phyloP scores from a whole-genome alignment of 202 grass and related monocot species.

The Brachypodium distachyon region DNA sequence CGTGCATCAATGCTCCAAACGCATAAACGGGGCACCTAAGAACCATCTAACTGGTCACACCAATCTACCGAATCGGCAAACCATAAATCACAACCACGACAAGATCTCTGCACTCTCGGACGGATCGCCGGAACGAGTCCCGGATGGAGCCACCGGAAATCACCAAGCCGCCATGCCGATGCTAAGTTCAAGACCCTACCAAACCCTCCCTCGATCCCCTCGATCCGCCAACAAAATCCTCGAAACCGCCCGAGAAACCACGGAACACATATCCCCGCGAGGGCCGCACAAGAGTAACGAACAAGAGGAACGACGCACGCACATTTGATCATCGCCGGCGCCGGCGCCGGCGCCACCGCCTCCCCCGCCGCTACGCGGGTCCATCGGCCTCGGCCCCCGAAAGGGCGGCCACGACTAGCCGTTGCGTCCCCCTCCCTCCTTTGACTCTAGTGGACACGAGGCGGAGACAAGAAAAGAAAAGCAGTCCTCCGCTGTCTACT shows the following conservation, averaged over 20 bases:
- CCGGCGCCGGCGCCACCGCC: neutral
- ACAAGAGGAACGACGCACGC: neutral
- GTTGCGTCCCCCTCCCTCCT: neutral
- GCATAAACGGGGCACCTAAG: neutral
- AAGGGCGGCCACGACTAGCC: constrained; percentile 30
- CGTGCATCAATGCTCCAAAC: neutral
- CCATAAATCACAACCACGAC: neutral
- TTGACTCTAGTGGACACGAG: neutral
- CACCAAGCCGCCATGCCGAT: neutral
- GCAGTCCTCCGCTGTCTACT: neutral
- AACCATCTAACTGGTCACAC: neutral
- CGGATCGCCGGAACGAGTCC: neutral
- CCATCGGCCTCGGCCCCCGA: constrained; percentile 18
- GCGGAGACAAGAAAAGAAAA: neutral
- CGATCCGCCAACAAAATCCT: neutral
- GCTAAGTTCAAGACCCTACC: neutral
- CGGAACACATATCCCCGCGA: neutral
- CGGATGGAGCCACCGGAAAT: neutral
- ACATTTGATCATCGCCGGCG: constrained; percentile 17
- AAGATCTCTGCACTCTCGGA: neutral
- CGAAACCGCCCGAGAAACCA: neutral
- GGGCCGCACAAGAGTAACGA: neutral
- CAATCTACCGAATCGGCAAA: neutral
- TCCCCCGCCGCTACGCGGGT: constrained; percentile 5
- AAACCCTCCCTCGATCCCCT: neutral